A percentile compares a stretch with the other conserved stretches of the same genome.
phyloP scores from a whole-genome alignment of 805 yeast genomes.

The Lipomyces yamadae region DNA sequence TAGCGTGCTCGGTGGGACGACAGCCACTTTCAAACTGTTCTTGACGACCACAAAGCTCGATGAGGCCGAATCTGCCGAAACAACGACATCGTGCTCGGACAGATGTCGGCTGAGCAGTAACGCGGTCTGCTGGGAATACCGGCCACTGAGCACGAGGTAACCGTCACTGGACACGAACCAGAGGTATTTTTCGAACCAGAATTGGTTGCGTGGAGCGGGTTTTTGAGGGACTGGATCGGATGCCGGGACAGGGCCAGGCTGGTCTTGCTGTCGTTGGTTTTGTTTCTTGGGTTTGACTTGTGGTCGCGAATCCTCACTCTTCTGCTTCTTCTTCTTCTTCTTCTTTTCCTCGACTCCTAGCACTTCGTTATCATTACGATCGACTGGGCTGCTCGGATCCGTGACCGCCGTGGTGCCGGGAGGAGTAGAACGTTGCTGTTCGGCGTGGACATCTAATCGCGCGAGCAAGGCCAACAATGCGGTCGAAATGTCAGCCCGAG shows the following conservation, averaged over 20 bases:
- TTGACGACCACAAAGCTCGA: conserved; percentile 78
- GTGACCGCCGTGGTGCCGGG: not conserved
- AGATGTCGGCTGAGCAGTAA: conserved; percentile 79
- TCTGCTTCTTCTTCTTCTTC: not conserved
- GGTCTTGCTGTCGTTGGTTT: conserved; percentile 2
- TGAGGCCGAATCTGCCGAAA: conserved; percentile 74
- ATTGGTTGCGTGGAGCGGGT: conserved; percentile 50
- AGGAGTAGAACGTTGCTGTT: not conserved
- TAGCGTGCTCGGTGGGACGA: conserved; percentile 81
- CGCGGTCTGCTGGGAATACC: conserved; percentile 79
- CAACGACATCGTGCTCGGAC: conserved; percentile 70
- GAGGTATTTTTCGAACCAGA: conserved; percentile 90
- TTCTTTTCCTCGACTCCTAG: not conserved
- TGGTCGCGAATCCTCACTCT: conserved; percentile 20
- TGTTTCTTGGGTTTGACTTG: not conserved
- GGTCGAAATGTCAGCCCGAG: conserved; percentile 32
- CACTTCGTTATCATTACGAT: not conserved
- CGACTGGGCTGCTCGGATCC: not conserved
- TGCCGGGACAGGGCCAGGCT: not conserved
- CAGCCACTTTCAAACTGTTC: conserved; percentile 66
- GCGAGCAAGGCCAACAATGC: conserved; percentile 32
- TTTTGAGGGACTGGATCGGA: not conserved
- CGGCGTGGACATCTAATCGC: conserved; percentile 10
- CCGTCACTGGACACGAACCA: conserved; percentile 96
- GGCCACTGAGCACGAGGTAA: conserved; percentile 82